Base-by-base conservation (phyloP, 129 eudicot genomes). In the Solidago caesia region DNA sequence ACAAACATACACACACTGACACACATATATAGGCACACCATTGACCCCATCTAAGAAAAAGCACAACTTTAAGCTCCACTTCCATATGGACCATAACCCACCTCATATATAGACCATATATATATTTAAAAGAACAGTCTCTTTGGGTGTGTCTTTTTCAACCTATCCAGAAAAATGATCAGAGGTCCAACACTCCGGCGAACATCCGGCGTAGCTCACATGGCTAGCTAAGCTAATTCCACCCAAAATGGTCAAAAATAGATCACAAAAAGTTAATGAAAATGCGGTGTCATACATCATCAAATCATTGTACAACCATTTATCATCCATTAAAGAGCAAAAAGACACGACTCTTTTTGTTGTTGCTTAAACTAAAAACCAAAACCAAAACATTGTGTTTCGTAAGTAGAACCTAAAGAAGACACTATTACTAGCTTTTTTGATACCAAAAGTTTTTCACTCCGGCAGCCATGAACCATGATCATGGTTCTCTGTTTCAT, bases 391-490 rank as follows among this genome's bases (percentile, higher is more conserved):
- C 59, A 9, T 52, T 14, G 59, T 4, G 15, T 52, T 52, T 52
- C 7, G 15, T 52, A 10, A 10, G 5, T 6, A 52, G 59, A 52
- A 5, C 25, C 25, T n/a, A 11, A 53, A 53, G 4, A 53, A 9
- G 60, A 53, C 60, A 53, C 25, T 53, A 8, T 10, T 5, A 53
- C 60, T 8, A 53, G 21, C 60, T 53, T 53, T 53, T 53, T n/a
- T 5, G 21, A n/a, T 53, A n/a, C 64, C 75, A 60, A 60, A 60
- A 60, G 39, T 33, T 33, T 33, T 33, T 10, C 14, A 29, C 49
- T 33, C 46, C 47, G 51, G 52, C 75, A 53, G 16, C 75, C 66
- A 56, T 44, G 76, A 53, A 43, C 75, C 66, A 42, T 11, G 76
- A 71, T 71, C 64, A 55, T 45, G 16, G 6, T 67, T 45, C 55